Evolutionary conservation across 2,329 filamentous ascomycete species (phyloP).

Genomic region (Dendrostoma leiphaemia): DNA sequence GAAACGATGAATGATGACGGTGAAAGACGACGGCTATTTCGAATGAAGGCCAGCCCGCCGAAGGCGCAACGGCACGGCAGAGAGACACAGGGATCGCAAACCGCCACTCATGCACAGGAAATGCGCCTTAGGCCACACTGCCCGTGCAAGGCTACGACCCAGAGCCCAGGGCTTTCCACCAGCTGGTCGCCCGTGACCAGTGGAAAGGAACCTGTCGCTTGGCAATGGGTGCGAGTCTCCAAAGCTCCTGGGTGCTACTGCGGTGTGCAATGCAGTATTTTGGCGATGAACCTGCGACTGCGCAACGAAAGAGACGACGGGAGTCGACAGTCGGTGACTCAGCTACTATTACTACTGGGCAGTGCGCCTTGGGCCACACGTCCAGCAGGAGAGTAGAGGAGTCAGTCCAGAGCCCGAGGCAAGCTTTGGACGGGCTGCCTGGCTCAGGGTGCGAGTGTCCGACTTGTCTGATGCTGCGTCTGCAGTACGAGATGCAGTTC

Average conservation of each 20-base stretch:
- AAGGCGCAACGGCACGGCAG: constrained; percentile 2
- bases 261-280: constrained; percentile 5
- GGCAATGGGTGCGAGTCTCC: constrained; percentile 1
- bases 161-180: not conserved
- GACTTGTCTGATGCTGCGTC: too few species aligned
- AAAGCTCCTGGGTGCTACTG: not conserved
- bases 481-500: too few species aligned
- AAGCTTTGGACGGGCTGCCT: too few species aligned
- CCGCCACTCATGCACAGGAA: not conserved
- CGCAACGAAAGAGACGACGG: too few species aligned
- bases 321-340: too few species aligned
- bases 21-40: not conserved
- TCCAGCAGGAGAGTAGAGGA: too few species aligned
- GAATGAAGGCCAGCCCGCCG: not conserved
- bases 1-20: not conserved
- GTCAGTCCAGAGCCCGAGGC: too few species aligned
- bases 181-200: not conserved
- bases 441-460: too few species aligned
- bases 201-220: not conserved
- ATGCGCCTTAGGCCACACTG: not conserved
- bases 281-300: not conserved
- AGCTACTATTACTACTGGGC: too few species aligned
- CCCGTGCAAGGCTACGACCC: not conserved
- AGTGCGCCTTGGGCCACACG: too few species aligned
- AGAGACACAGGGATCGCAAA: constrained; percentile 2